phyloP scores from a whole-genome alignment of 2,329 filamentous ascomycete genomes.

The Penicillium paneum region DNA sequence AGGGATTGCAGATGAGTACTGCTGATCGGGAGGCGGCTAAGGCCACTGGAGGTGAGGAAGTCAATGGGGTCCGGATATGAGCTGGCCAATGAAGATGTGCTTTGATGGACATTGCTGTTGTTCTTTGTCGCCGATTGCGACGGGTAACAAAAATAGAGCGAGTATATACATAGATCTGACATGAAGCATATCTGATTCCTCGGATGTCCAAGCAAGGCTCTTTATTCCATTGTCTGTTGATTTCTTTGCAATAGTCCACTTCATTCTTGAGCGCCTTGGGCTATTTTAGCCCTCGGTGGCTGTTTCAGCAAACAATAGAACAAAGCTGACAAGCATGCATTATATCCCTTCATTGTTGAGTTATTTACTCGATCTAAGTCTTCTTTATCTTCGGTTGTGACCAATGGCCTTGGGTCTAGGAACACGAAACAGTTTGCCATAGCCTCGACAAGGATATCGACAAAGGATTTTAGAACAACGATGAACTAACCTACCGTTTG shows the following conservation, averaged over 20 bases:
- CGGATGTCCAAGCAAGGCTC: neutral
- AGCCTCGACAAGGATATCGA: neutral
- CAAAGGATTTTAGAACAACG: neutral
- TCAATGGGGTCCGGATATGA: slow-evolving; percentile 31
- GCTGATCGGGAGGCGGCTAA: slow-evolving; percentile 36
- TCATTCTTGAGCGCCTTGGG: neutral
- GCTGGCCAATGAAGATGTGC: neutral
- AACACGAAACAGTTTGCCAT: neutral
- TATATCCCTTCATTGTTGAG: neutral
- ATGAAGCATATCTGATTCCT: neutral
- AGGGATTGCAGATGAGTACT: slow-evolving; percentile 39
- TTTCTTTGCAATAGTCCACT: neutral
- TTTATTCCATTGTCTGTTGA: neutral
- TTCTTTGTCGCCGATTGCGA: neutral
- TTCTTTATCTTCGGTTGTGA: neutral
- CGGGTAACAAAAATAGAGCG: slow-evolving; percentile 3
- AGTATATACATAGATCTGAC: slow-evolving; percentile 8
- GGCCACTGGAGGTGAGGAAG: slow-evolving; percentile 33
- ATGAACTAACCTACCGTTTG: neutral
- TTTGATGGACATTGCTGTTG: slow-evolving; percentile 5
- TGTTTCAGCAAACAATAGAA: slow-evolving; percentile 4
- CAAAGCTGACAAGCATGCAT: neutral
- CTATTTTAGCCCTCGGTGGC: neutral
- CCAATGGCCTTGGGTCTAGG: neutral
- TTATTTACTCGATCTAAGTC: neutral